Base-by-base conservation (phyloP, 176 grass and related monocot species). In the Dactylis glomerata region DNA sequence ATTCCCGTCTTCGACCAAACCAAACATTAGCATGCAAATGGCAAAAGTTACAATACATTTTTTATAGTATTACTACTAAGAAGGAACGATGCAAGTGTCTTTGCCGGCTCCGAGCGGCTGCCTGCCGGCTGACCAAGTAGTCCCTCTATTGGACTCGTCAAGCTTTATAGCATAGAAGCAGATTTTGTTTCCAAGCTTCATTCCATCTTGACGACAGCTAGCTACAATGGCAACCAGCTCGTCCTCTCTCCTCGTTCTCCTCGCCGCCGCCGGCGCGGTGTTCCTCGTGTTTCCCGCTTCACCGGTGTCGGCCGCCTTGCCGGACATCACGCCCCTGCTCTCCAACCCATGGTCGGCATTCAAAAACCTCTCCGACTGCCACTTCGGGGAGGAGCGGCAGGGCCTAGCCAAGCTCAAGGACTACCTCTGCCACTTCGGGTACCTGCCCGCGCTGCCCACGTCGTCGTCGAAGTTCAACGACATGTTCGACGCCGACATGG, bases 341-440 rank as follows among this genome's bases (percentile, higher is more conserved):
- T 2, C n/a, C 38, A 98, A 92, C 77, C 96, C 96, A 2, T 98
- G 95, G 95, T 86, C 82, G 1, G 84, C 89, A 6, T 98, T 98
- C 89, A 46, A 81, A 55, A 96, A 98, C 85, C 86, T 98, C 56
- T 92, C 96, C 14, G 96, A 86, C 40, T 92, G 89, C 83, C 96
- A 88, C 33, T 50, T 77, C 51, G 96, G 96, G 5, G 91, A 98
- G 20, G 22, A 94, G 61, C 54, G 73, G 64, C 36, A 84, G 4
- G 96, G 91, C 27, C 54, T 98, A 56, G 85, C 86, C 42, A 66
- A 32, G 89, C 77, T 98, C 67, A 98, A 96, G 81, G 49, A 75
- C 64, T 98, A 98, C 69, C 91, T 98, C 5, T 10, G 62, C 51
- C 70, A 70, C 51, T 98, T 98, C 46, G 96, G 96, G 8, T 98